A percentile compares a stretch with the other conserved stretches of the same genome.
Conservation (phyloP, 1,284 basidiomycete species). For the Pascua sp. region DNA sequence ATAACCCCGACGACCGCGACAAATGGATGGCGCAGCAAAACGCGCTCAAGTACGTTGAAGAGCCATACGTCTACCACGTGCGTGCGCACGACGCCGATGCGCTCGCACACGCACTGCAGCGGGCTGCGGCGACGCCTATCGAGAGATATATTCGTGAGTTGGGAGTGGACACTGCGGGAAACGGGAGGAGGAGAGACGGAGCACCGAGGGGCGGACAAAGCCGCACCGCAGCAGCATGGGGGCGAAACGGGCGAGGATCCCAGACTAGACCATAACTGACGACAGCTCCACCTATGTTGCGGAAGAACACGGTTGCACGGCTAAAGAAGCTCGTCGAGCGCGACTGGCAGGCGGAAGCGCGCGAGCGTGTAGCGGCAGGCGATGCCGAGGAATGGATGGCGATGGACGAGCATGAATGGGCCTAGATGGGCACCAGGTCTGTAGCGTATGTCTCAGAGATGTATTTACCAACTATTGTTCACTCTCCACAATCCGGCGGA, state of each 20-base stretch:
- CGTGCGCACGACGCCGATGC: background rate
- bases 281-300: conserved; percentile 21
- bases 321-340: background rate
- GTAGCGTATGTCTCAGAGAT: too few species aligned
- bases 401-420: too few species aligned
- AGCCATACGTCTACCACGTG: conserved; percentile 52
- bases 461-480: too few species aligned
- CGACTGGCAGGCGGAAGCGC: background rate
- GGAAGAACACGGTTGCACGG: conserved; percentile 18
- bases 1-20: conserved; percentile 36
- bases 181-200: too few species aligned
- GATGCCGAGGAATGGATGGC: background rate
- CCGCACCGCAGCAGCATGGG: too few species aligned
- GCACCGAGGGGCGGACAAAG: too few species aligned
- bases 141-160: conserved; percentile 23
- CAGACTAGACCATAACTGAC: background rate
- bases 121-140: conserved; percentile 26
- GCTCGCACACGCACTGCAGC: background rate
- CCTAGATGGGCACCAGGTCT: too few species aligned
- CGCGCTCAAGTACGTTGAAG: conserved; percentile 24
- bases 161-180: too few species aligned
- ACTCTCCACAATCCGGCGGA: too few species aligned
- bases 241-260: too few species aligned
- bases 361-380: background rate
- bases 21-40: conserved; percentile 49